Evolutionary conservation across 148 eudicot genomes (phyloP).

Genomic region (Polygonum aviculare): DNA sequence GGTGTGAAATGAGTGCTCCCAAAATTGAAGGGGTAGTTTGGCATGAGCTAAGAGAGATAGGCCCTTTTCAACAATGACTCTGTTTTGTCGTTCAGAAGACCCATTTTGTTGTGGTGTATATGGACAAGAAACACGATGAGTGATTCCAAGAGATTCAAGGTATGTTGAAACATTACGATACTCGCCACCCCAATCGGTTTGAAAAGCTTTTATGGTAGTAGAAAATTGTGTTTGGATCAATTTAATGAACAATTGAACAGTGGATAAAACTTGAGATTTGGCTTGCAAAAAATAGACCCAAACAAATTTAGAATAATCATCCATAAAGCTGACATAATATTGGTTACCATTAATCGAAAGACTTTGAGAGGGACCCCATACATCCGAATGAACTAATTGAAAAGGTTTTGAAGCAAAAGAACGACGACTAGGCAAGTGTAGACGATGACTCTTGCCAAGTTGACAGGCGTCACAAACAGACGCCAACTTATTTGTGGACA

Average conservation of each 20-base stretch:
- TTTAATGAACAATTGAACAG: neutral
- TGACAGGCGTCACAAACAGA: too few relatives aligned
- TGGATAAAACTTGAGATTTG: neutral
- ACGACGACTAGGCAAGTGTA: neutral
- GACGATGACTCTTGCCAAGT: neutral
- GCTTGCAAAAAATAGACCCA: neutral
- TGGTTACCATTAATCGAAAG: neutral
- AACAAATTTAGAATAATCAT: neutral
- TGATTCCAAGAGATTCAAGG: neutral
- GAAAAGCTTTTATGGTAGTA: too few relatives aligned
- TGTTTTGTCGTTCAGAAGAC: neutral
- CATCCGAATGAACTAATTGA: neutral
- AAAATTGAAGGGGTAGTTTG: too few relatives aligned
- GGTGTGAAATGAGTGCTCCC: neutral
- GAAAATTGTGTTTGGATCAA: neutral
- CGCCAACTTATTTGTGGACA: neutral
- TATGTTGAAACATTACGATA: neutral
- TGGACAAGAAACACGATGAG: neutral
- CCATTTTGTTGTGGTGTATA: neutral
- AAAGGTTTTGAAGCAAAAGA: neutral
- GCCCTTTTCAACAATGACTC: neutral
- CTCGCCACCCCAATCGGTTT: neutral
- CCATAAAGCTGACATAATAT: neutral
- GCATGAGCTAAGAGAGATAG: neutral
- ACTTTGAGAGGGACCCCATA: neutral